A percentile compares a stretch with the other conserved stretches of the same genome.
These are phyloP conservation scores for Fabrea salina DNA, from an alignment of 169 alveolate genomes.

Conservation along the genomic window DNA sequence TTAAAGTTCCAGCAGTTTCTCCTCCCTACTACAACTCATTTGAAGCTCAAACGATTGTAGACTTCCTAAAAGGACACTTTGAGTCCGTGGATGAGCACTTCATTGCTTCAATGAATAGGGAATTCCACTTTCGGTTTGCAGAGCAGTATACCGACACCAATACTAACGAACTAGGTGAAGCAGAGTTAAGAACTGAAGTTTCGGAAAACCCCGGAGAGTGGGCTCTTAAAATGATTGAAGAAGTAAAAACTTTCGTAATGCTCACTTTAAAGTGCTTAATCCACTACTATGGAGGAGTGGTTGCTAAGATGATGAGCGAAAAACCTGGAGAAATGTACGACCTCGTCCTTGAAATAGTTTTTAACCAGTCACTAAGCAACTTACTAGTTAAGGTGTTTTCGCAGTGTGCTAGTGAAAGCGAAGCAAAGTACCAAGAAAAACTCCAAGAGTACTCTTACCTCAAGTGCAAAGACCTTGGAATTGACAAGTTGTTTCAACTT, in stretches of 20 bases:
- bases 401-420: background rate
- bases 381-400: background rate
- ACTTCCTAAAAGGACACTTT: slow-evolving; percentile 28
- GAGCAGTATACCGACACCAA: background rate
- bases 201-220: background rate
- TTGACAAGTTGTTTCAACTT: background rate
- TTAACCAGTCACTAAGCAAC: background rate
- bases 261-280: background rate
- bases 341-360: slow-evolving; percentile 1
- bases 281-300: slow-evolving; percentile 36
- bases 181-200: background rate
- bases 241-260: slow-evolving; percentile 27
- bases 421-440: background rate
- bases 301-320: slow-evolving; percentile 7
- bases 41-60: slow-evolving; percentile 8
- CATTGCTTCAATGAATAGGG: slow-evolving; percentile 14
- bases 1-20: background rate
- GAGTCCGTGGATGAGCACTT: background rate
- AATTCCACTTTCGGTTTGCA: background rate
- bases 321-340: slow-evolving; percentile 37
- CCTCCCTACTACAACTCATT: background rate
- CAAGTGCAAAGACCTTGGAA: slow-evolving; percentile 18
- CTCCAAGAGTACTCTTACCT: background rate
- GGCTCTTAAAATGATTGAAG: background rate
- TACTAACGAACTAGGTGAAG: background rate